Evolutionary conservation across 805 yeast genomes (phyloP), one percentile per base, ranked within the genome.

Genomic region (Teunomyces funiuensis): DNA sequence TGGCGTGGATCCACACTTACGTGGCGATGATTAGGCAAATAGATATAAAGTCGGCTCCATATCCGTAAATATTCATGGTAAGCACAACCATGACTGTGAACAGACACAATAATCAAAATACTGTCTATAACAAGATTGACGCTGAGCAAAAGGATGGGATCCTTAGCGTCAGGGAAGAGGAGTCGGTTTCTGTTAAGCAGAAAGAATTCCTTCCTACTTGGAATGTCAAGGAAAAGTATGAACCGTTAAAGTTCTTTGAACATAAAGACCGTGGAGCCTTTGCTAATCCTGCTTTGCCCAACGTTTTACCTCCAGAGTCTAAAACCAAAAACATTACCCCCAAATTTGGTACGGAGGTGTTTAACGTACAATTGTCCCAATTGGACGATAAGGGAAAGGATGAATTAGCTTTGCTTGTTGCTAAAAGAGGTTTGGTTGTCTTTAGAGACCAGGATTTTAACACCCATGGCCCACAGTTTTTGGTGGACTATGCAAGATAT

Each of bases 401-500:
- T 46, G 68, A 65, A 31, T 51, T 65, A 37, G 65, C 69, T 3
- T 46, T 54, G 19, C 51, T 57, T 18, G 56, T 64, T 14, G 67
- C 70, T 6, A 55, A 59, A 40, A 43, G 68, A 29, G 70, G 70
- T 4, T 68, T 64, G 8, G 67, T 59, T 22, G 59, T 61, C 4
- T 61, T 64, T 43, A 37, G 65, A 14, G 50, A 63, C 46, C 70
- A 64, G 44, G 62, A 64, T 49, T 59, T 61, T 40, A 58, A 41
- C 17, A 30, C 40, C 4, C 31, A 34, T 14, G 79, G 83, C 3
- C 76, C 80, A 2, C 65, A 66, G 30, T 73, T 69, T 49, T 74
- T 60, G 31, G 74, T 69, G n/a, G 70, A 82, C 30, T 81, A 69
- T 61, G 87, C 83, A 34, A 65, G 60, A 30, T 76, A 83, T 57